These are phyloP conservation scores for Alloteropsis semialata DNA, from an alignment of 176 grass and related monocot genomes.

Conservation along the genomic window DNA sequence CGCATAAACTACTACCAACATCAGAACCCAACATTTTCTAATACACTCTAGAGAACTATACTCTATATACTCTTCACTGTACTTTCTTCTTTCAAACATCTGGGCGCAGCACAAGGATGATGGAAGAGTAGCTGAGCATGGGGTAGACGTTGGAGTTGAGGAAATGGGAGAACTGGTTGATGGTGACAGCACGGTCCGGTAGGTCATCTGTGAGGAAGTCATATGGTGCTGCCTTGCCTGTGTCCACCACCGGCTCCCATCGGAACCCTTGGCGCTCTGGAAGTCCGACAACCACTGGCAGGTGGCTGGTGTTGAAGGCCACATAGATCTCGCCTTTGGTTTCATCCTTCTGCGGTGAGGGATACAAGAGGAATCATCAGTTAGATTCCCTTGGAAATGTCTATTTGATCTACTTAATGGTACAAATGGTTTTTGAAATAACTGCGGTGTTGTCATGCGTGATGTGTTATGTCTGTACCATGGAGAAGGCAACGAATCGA, in stretches of 20 bases:
- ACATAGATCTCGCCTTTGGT: constrained; percentile 75
- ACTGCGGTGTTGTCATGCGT: neutral
- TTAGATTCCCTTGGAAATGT: neutral
- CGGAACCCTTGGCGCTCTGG: constrained; percentile 55
- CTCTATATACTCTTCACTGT: neutral
- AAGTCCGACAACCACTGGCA: constrained; percentile 45
- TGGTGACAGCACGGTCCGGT: constrained; percentile 20
- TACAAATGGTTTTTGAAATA: neutral
- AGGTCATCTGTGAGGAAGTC: constrained; percentile 81
- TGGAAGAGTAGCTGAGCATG: constrained; percentile 83
- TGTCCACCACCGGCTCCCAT: constrained; percentile 87
- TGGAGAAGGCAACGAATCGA: constrained; percentile 84
- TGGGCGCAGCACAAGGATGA: constrained; percentile 54
- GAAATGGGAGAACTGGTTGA: constrained; percentile 65
- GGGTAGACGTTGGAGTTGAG: constrained; percentile 78
- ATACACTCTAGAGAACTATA: neutral
- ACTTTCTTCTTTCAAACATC: constrained; percentile 33
- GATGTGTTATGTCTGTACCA: constrained; percentile 33
- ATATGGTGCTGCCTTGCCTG: constrained; percentile 65
- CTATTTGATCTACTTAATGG: neutral
- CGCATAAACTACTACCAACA: neutral
- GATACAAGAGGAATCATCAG: neutral
- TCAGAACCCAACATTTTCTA: neutral
- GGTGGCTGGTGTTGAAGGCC: constrained; percentile 86
- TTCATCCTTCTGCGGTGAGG: constrained; percentile 51